Evolutionary conservation across 2,329 filamentous ascomycete species (phyloP), one percentile per base, ranked within the genome.

Genomic region (Eutypella sp.): DNA sequence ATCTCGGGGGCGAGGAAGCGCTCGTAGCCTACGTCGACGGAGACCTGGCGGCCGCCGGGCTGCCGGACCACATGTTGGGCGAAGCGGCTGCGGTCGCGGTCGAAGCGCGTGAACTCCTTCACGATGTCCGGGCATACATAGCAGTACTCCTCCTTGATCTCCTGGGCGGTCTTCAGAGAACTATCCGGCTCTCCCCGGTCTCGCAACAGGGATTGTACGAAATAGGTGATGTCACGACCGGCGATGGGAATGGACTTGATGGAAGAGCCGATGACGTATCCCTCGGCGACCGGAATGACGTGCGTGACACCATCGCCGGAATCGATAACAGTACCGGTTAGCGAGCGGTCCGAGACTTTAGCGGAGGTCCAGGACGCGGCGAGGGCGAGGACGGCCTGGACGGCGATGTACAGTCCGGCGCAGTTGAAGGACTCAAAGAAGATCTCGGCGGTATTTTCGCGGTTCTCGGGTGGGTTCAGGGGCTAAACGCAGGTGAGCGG

Each of bases 391-490:
- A 99, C 93, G 25, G 93, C 93, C 72, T 99, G 93, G 13, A 99
- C 93, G 40, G 93, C 93, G 66, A 99, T 99, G 71, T 99, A 99
- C 55, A 99, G 84, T 71, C 93, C 93, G 47, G 93, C 92, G 68
- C 93, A 97, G 74, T 99, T 99, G 78, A 99, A 99, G 3, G 93
- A 97, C 67, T 99, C 93, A 73, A 99, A 99, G 82, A 99, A 96
- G 71, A 99, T 99, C 68, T 99, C 93, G 68, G 93, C 93, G 22
- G 93, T 97, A 67, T 96, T 96, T 71, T 99, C 93, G 64, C 93
- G 90, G 71, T 99, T 97, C 73, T 99, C 93, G 23, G 93, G 93
- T 29, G 93, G 93, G 69, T 99, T 99, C 64, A 99, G 79, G 54
- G 93, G 93, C 88, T 96, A 58, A 9, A 18, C 24, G 52, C 18